A percentile compares a stretch with the other conserved stretches of the same genome.
These are phyloP conservation scores for Thalassiosira livingstoniorum DNA, from an alignment of 352 stramenopile genomes.

Conservation along the genomic window DNA sequence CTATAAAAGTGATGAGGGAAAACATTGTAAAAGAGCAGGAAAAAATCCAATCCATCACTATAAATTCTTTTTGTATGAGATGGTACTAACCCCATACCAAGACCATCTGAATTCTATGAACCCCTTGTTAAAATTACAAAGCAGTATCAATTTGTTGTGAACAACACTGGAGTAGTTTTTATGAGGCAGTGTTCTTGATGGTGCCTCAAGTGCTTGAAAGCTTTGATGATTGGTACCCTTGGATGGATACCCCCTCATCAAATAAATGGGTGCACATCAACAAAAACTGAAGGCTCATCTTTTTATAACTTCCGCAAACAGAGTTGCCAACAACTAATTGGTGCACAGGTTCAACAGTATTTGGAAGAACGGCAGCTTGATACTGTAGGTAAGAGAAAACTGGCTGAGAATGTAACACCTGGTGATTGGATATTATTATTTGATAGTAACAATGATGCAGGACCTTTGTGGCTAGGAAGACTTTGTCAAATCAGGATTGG, in stretches of 20 bases:
- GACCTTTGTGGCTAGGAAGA: not conserved
- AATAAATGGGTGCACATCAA: not conserved
- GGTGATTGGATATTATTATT: slow-evolving; percentile 1
- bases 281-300: not conserved
- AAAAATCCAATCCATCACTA: slow-evolving; percentile 4
- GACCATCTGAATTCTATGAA: not conserved
- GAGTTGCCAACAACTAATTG: not conserved
- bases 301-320: not conserved
- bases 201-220: slow-evolving; percentile 2
- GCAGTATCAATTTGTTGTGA: not conserved
- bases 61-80: slow-evolving; percentile 7
- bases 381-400: not conserved
- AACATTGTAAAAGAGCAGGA: not conserved
- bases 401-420: not conserved
- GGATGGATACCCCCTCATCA: not conserved
- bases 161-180: not conserved
- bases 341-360: not conserved
- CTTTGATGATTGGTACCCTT: not conserved
- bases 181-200: slow-evolving; percentile 1
- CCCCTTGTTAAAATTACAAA: not conserved
- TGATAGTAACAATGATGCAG: not conserved
- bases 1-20: not conserved
- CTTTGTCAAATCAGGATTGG: slow-evolving; percentile 18
- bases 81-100: slow-evolving; percentile 7
- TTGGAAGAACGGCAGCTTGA: not conserved